Base-by-base conservation (phyloP, 1,284 basidiomycete genomes). In the Butyriboletus appendiculatus region DNA sequence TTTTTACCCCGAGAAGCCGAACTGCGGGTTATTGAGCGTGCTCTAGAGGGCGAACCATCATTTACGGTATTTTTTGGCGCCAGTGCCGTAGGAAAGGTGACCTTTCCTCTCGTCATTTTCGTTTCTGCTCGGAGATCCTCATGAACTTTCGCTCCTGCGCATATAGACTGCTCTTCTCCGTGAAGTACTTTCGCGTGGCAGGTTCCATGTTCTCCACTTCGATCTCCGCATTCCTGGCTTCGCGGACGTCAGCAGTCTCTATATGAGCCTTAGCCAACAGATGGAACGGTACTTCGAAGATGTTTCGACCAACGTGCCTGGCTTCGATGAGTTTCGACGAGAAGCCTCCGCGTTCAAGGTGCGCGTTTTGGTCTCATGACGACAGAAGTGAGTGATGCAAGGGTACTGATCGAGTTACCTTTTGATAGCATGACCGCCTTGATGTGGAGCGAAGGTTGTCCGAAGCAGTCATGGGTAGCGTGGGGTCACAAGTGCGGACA, bases 221-320 rank as follows among this genome's bases (percentile, higher is more conserved):
- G 91, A 93, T 70, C 76, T 93, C 33, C 81, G 90, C 16, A 91
- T 93, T 47, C 82, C 91, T 6, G 91, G 90, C 0, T 92, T 92
- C 62, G 88, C 90, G 2, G 90, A 92, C 64, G 74, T 92, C 6
- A 71, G 80, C 0, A 90, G 89, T 62, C 74, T 93, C 26, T 92
- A 92, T 64, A 78, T 78, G 64, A 85, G 87, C 53, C 75, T 93
- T 30, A 86, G 86, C 59, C 78, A 82, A 48, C 90, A 92, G 67
- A 90, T 92, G 84, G 89, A 92, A 62, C 80, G 81, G 39, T 93
- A 85, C 63, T 92, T 92, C 58, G 82, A 84, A 59, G 76, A 78
- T 33, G 78, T 93, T 20, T 77, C 82, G 2, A 72, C 71, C n/a
- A 71, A 71, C 33, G 75, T 85, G 71, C 78, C 79, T 30, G 90